A percentile compares a stretch with the other conserved stretches of the same genome.
Evolutionary conservation across 371 early-diverging fungal species (phyloP).

Genomic region (Rhizopus arrhizus): DNA sequence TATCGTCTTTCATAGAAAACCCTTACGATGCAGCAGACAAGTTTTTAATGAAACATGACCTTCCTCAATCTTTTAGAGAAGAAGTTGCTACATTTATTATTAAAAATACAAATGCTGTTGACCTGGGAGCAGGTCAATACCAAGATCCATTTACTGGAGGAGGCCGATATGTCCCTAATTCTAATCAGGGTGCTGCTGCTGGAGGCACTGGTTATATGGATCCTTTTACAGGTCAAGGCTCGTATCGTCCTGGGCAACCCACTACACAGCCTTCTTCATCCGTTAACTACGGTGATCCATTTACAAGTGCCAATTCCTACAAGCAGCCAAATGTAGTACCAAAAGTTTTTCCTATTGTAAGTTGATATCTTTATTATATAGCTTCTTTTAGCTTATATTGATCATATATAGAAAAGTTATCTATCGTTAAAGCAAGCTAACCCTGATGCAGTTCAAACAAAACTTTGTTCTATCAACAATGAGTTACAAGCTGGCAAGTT

Average conservation of each 20-base stretch:
- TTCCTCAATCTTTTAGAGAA: conserved; percentile 84
- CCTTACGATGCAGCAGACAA: conserved; percentile 91
- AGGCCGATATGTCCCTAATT: conserved; percentile 50
- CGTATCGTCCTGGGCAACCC: conserved; percentile 21
- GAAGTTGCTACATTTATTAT: conserved; percentile 93
- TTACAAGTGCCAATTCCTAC: conserved; percentile 33
- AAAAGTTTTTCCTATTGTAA: conserved; percentile 30
- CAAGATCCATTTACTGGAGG: conserved; percentile 76
- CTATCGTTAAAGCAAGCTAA: conserved; percentile 76
- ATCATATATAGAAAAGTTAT: conserved; percentile 44
- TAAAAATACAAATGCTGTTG: conserved; percentile 75
- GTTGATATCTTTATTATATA: neutral
- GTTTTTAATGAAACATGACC: conserved; percentile 81
- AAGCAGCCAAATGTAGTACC: conserved; percentile 15
- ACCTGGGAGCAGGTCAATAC: conserved; percentile 48
- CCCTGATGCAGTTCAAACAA: conserved; percentile 69
- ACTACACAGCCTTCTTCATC: conserved; percentile 2
- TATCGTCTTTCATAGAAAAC: conserved; percentile 65
- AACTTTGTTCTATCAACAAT: conserved; percentile 70
- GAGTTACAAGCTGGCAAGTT: conserved; percentile 32
- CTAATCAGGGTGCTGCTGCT: conserved; percentile 11
- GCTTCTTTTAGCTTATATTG: neutral
- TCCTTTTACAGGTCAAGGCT: conserved; percentile 56
- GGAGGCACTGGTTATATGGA: conserved; percentile 27
- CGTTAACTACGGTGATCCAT: conserved; percentile 32